phyloP scores from a whole-genome alignment of 2,329 filamentous ascomycete species.

The Nigrograna mackinnonii region DNA sequence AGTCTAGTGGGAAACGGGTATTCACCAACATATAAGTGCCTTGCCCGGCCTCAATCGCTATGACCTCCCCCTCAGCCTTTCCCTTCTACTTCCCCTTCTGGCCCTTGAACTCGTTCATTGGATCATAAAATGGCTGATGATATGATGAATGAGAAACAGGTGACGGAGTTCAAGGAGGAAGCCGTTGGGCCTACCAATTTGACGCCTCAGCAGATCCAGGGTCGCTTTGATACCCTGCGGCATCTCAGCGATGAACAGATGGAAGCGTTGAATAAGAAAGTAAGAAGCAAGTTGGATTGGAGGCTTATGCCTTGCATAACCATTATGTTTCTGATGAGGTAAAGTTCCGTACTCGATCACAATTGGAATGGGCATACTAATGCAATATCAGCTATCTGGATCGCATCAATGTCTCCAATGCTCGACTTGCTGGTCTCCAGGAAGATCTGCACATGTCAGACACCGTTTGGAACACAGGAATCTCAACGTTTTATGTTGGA shows the following conservation, averaged over 20 bases:
- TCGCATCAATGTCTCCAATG: conserved; percentile 46
- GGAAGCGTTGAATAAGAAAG: conserved; percentile 27
- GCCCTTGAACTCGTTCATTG: too few relatives aligned
- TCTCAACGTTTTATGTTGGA: conserved; percentile 51
- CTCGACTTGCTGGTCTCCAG: conserved; percentile 44
- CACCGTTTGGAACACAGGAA: conserved; percentile 43
- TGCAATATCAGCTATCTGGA: conserved; percentile 39
- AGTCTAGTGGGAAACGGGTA: too few relatives aligned
- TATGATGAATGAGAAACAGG: too few relatives aligned
- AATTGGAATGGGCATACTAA: not conserved
- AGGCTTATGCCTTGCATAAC: conserved; percentile 33
- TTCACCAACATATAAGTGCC: too few relatives aligned
- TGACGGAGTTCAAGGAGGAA: conserved; percentile 21
- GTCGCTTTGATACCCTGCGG: conserved; percentile 26
- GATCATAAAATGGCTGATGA: too few relatives aligned
- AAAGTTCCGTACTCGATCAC: conserved; percentile 1
- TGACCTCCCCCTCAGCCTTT: too few relatives aligned
- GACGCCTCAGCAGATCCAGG: conserved; percentile 29
- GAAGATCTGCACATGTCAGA: conserved; percentile 36
- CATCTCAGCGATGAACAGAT: conserved; percentile 27
- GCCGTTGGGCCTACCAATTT: conserved; percentile 12
- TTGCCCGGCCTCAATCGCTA: too few relatives aligned
- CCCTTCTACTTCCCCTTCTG: too few relatives aligned
- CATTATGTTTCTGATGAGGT: conserved; percentile 37
- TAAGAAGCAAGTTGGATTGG: conserved; percentile 33